phyloP scores from a whole-genome alignment of 305 asterid genomes.

The Withania somnifera region DNA sequence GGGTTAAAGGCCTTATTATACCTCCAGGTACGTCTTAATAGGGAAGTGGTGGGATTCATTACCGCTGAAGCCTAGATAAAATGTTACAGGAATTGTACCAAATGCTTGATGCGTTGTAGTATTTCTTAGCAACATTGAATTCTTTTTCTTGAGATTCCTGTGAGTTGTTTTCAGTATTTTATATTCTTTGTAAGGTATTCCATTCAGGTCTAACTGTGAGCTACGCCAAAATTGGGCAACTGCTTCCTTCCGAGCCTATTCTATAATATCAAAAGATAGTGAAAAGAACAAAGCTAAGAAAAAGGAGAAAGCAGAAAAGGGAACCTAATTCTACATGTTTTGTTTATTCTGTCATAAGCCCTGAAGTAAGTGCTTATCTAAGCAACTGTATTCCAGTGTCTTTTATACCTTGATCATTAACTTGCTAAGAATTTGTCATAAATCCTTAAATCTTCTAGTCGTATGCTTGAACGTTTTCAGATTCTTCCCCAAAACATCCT shows the following conservation, averaged over 20 bases:
- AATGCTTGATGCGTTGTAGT: not conserved
- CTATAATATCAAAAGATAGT: not conserved
- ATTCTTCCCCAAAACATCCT: not conserved
- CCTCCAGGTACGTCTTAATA: constrained; percentile 35
- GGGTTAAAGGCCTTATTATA: constrained; percentile 50
- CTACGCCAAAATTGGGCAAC: not conserved
- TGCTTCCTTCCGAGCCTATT: not conserved
- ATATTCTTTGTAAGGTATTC: not conserved
- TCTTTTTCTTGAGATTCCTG: not conserved
- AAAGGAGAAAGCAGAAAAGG: not conserved
- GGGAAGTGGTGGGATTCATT: not conserved
- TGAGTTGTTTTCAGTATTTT: not conserved
- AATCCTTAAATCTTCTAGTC: not conserved
- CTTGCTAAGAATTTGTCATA: not conserved
- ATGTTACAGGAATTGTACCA: not conserved
- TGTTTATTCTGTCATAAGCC: not conserved
- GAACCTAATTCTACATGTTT: not conserved
- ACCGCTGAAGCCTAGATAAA: not conserved
- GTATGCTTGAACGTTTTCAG: not conserved
- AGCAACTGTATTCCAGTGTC: not conserved
- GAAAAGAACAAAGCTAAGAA: not conserved
- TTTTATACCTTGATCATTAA: not conserved
- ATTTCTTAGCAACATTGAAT: not conserved
- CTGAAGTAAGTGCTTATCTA: not conserved
- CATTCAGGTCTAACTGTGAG: not conserved